These are phyloP conservation scores for Trichoderma reesei DNA, from an alignment of 495 filamentous ascomycete genomes.

Conservation along the genomic window DNA sequence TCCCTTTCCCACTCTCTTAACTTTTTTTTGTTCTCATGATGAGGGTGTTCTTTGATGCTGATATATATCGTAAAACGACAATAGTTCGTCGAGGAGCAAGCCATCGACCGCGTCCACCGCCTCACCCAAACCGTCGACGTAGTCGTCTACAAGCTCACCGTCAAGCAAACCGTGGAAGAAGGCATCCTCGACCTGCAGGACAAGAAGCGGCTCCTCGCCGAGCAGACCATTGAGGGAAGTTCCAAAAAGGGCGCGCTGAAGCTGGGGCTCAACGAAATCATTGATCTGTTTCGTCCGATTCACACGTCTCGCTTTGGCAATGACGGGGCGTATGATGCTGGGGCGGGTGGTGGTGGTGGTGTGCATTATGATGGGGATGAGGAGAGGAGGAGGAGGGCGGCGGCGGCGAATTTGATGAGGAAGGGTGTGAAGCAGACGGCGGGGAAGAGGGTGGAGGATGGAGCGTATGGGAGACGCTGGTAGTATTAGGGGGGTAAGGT, in stretches of 20 bases:
- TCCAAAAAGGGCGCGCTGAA: conserved; percentile 56
- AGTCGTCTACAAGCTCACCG: conserved; percentile 84
- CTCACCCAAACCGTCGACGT: conserved; percentile 92
- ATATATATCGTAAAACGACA: neutral
- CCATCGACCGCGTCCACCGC: conserved; percentile 94
- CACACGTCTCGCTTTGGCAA: conserved; percentile 10
- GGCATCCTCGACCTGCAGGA: conserved; percentile 87
- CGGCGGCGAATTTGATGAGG: conserved; percentile 5
- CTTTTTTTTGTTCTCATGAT: neutral
- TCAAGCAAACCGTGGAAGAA: conserved; percentile 79
- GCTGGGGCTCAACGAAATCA: conserved; percentile 85
- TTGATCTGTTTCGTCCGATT: conserved; percentile 72
- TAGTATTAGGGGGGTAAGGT: conserved; percentile 11
- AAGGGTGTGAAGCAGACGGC: conserved; percentile 12
- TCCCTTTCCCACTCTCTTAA: conserved; percentile 8
- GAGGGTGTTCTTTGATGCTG: neutral
- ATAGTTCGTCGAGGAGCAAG: conserved; percentile 93
- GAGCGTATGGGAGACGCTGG: conserved; percentile 6
- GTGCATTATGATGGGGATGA: too few relatives aligned
- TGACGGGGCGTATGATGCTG: conserved; percentile 14
- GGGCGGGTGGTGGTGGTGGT: neutral
- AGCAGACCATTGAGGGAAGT: conserved; percentile 69
- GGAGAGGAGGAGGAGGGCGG: too few relatives aligned
- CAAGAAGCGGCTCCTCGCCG: conserved; percentile 80
- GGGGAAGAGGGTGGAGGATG: neutral